These are phyloP conservation scores for Podila horticola DNA, from an alignment of 192 early-diverging fungal genomes.

Conservation along the genomic window DNA sequence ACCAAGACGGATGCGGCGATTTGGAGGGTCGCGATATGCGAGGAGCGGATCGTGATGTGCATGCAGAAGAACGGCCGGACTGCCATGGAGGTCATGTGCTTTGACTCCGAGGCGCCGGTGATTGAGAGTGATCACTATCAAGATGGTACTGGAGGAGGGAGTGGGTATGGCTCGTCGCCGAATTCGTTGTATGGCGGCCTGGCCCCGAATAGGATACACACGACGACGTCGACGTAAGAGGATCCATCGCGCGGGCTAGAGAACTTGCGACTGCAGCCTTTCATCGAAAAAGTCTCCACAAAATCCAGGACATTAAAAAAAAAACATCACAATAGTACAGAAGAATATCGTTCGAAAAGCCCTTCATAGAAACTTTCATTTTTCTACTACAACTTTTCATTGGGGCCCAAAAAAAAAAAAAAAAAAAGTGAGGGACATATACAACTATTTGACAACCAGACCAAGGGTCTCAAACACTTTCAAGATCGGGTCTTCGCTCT, in stretches of 20 bases:
- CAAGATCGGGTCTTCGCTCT: conserved; percentile 15
- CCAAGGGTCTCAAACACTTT: conserved; percentile 31
- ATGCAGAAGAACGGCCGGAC: conserved; percentile 69
- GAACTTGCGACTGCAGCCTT: too few relatives aligned
- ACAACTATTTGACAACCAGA: neutral
- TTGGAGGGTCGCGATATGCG: conserved; percentile 76
- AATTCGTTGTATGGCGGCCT: too few relatives aligned
- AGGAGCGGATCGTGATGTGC: conserved; percentile 64
- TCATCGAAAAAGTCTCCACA: too few relatives aligned
- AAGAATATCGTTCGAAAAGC: too few relatives aligned
- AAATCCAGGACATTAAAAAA: too few relatives aligned
- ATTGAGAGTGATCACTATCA: conserved; percentile 2
- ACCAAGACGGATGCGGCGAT: conserved; percentile 85
- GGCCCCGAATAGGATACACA: too few relatives aligned
- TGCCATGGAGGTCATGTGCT: conserved; percentile 79
- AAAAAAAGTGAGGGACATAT: neutral
- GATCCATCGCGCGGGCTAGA: too few relatives aligned
- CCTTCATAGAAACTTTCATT: too few relatives aligned
- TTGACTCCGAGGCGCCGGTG: conserved; percentile 56
- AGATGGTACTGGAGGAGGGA: neutral
- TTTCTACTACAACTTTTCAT: too few relatives aligned
- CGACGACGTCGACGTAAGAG: too few relatives aligned
- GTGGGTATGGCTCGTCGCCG: neutral
- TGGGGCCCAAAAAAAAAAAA: neutral
- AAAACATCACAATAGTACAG: too few relatives aligned